Base-by-base conservation (phyloP, 129 eudicot species). In the Cynara cardunculus region DNA sequence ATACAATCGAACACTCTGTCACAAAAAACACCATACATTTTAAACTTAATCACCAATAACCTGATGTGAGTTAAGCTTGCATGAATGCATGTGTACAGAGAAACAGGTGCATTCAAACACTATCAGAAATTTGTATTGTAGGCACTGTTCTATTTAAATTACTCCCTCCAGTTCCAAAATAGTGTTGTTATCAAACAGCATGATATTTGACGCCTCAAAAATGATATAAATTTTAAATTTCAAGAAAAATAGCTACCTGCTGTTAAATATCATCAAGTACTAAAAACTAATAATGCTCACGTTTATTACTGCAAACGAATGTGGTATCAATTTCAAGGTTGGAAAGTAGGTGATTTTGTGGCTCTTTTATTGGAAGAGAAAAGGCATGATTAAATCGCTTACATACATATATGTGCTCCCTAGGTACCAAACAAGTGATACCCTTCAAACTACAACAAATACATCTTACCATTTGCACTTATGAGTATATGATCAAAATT, bases 1-100 rank as follows among this genome's bases (percentile, higher is more conserved):
- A 25, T 92, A 95, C 86, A 95, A 25, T 25, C 99, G 93, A 69
- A 92, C 99, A 81, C 85, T 90, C 97, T 90, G 86, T 41, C 21
- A 34, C 32, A 64, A 65, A 78, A 81, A 74, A 37, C 5, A 0
- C 49, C 49, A 69, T 14, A 49, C 32, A 10, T 3, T 39, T 39
- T 6, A 19, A 64, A 30, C 16, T 24, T 5, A 4, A 22, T 14
- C 70, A 71, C 18, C 71, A 31, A 2, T 78, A 46, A 27, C 28
- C 35, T 46, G 69, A 69, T 16, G 4, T 28, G 4, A 78, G 27
- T 26, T 67, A 68, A 26, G 44, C 28, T 46, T 41, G 24, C 5
- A 72, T 73, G 24, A 41, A 65, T 41, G 24, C 5, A 72, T 73
- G 24, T 73, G 77, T 73, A 22, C 21, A 73, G 25, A 64, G 59